phyloP scores from a whole-genome alignment of 2,329 filamentous ascomycete genomes.

The Cladophialophora immunda region DNA sequence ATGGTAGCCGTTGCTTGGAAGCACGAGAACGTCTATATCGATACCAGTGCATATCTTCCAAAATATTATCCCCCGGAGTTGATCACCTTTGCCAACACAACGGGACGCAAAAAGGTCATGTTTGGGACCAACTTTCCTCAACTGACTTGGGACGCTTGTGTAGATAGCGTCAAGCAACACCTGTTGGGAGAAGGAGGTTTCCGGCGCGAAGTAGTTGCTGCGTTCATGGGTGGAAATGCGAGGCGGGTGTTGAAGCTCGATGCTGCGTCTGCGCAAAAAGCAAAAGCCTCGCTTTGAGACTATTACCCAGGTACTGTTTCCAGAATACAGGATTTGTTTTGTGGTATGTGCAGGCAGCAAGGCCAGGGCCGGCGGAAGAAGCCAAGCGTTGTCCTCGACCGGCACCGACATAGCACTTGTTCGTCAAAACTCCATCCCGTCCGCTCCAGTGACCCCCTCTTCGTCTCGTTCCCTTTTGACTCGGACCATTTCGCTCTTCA shows the following conservation, averaged over 20 bases:
- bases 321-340: background rate
- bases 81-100: slow-evolving; percentile 42
- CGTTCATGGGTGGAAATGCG: slow-evolving; percentile 39
- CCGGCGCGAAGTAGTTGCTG: slow-evolving; percentile 26
- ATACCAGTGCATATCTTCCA: slow-evolving; percentile 40
- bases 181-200: slow-evolving; percentile 15
- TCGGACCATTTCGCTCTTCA: slow-evolving; percentile 73
- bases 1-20: slow-evolving; percentile 43
- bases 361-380: background rate
- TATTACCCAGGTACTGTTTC: background rate
- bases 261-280: background rate
- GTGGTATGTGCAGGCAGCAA: background rate
- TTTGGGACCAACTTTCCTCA: slow-evolving; percentile 44
- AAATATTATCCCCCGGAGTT: slow-evolving; percentile 42
- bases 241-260: slow-evolving; percentile 36
- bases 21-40: slow-evolving; percentile 43
- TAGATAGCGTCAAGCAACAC: slow-evolving; percentile 33
- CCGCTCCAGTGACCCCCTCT: slow-evolving; percentile 51
- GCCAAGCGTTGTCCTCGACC: background rate
- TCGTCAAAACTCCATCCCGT: slow-evolving; percentile 72
- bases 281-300: slow-evolving; percentile 9
- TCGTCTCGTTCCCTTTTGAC: slow-evolving; percentile 62
- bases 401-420: background rate
- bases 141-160: slow-evolving; percentile 40
- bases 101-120: slow-evolving; percentile 41